Conservation (phyloP, 2,329 filamentous ascomycete species). For the Alternaria arbusti region DNA sequence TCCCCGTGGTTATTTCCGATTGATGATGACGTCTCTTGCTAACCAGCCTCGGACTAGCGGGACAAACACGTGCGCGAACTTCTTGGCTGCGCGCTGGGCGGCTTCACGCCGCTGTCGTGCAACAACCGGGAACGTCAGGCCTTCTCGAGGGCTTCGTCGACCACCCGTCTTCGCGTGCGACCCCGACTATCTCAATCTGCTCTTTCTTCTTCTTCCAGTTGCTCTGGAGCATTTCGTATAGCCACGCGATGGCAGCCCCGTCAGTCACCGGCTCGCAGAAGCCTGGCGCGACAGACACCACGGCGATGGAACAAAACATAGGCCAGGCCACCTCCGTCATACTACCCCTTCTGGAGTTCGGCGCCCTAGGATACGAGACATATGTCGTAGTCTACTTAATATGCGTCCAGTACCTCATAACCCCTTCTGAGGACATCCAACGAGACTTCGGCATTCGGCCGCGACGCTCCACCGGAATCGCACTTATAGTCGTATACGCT, state of each 20-base stretch:
- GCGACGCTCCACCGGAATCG: constrained; percentile 66
- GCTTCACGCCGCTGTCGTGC: constrained; percentile 6
- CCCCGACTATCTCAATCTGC: background rate
- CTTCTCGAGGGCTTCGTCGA: constrained; percentile 2
- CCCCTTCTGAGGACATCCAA: constrained; percentile 45
- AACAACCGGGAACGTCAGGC: constrained; percentile 3
- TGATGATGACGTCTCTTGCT: background rate
- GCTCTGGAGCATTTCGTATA: background rate
- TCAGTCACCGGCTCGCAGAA: constrained; percentile 30
- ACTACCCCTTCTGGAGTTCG: constrained; percentile 73
- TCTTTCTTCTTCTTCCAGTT: background rate
- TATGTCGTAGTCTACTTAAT: constrained; percentile 69
- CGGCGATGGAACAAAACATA: constrained; percentile 41
- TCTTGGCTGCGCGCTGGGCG: background rate
- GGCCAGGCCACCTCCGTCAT: constrained; percentile 68
- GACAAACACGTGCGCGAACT: background rate
- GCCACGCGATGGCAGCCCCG: constrained; percentile 25
- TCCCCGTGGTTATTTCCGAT: background rate
- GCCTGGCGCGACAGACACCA: constrained; percentile 27
- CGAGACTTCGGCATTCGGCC: constrained; percentile 33
- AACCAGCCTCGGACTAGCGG: background rate
- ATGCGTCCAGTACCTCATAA: constrained; percentile 74
- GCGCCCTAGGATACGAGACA: constrained; percentile 70
- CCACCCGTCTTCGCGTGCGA: constrained; percentile 5
- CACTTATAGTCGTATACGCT: constrained; percentile 75